phyloP scores from a whole-genome alignment of 2,329 filamentous ascomycete species.

The Colletotrichum simmondsii region DNA sequence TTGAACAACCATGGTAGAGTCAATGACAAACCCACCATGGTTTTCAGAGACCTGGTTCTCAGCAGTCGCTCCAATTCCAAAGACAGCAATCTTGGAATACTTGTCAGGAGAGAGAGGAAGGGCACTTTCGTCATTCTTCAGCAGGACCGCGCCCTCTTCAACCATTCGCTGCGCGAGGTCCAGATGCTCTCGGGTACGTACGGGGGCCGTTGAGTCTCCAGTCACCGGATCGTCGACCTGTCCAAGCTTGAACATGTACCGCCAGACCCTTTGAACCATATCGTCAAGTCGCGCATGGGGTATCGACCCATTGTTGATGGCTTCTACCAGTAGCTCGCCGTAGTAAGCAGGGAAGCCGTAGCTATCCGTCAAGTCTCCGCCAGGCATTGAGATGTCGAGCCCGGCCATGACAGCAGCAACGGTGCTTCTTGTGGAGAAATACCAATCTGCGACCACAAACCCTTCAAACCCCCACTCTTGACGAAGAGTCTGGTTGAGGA shows the following conservation, averaged over 20 bases:
- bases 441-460: slow-evolving; percentile 34
- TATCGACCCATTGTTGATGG: slow-evolving; percentile 80
- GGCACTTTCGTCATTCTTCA: slow-evolving; percentile 69
- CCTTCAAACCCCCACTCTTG: slow-evolving; percentile 31
- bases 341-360: slow-evolving; percentile 51
- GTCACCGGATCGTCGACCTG: slow-evolving; percentile 31
- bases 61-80: slow-evolving; percentile 65
- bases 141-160: slow-evolving; percentile 30
- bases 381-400: slow-evolving; percentile 52
- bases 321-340: slow-evolving; percentile 76
- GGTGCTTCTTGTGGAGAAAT: slow-evolving; percentile 40
- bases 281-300: background rate
- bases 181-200: background rate
- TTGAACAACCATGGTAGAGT: background rate
- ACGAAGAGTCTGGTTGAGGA: slow-evolving; percentile 18
- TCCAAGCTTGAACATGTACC: slow-evolving; percentile 9
- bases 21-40: slow-evolving; percentile 27
- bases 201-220: slow-evolving; percentile 1
- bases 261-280: slow-evolving; percentile 3
- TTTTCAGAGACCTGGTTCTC: slow-evolving; percentile 45
- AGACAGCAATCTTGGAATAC: slow-evolving; percentile 42
- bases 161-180: slow-evolving; percentile 5
- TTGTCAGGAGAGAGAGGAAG: slow-evolving; percentile 61
- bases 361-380: slow-evolving; percentile 41
- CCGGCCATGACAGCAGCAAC: slow-evolving; percentile 30